Evolutionary conservation across 106 monocot genomes (phyloP).

Genomic region (Dactylorhiza incarnata): DNA sequence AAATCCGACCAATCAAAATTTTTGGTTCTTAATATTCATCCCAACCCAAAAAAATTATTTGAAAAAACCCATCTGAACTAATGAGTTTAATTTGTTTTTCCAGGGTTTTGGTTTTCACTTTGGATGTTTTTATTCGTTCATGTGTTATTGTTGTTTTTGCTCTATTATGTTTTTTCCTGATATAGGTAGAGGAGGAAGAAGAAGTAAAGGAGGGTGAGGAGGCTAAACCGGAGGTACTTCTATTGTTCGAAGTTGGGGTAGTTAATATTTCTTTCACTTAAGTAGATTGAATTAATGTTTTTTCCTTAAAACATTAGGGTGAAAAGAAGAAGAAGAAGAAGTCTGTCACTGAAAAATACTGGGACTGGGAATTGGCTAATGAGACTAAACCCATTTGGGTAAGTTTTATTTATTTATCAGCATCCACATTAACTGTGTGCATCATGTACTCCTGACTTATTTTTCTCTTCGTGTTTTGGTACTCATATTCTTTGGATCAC

Average conservation of each 20-base stretch:
- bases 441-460: not conserved
- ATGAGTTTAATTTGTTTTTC: no score
- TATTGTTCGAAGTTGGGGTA: not conserved
- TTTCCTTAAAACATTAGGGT: constrained; percentile 25
- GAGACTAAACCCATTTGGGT: constrained; percentile 99
- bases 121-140: no score
- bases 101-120: no score
- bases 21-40: no score
- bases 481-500: not conserved
- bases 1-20: no score
- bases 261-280: not conserved
- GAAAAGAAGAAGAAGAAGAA: constrained; percentile 88
- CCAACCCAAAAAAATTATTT: no score
- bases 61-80: no score
- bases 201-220: constrained; percentile 86
- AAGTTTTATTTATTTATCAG: not conserved
- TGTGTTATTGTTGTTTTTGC: not conserved
- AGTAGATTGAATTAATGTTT: constrained; percentile 4
- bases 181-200: constrained; percentile 90
- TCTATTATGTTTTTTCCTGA: not conserved
- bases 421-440: not conserved
- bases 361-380: constrained; percentile 99
- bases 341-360: constrained; percentile 89
- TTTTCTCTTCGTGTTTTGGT: constrained; percentile 1
- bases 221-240: constrained; percentile 54